Percentiles rank a stretch among this genome's conserved stretches.
These are phyloP conservation scores for Murraya paniculata DNA, from an alignment of 345 rosid genomes.

Conservation along the genomic window DNA sequence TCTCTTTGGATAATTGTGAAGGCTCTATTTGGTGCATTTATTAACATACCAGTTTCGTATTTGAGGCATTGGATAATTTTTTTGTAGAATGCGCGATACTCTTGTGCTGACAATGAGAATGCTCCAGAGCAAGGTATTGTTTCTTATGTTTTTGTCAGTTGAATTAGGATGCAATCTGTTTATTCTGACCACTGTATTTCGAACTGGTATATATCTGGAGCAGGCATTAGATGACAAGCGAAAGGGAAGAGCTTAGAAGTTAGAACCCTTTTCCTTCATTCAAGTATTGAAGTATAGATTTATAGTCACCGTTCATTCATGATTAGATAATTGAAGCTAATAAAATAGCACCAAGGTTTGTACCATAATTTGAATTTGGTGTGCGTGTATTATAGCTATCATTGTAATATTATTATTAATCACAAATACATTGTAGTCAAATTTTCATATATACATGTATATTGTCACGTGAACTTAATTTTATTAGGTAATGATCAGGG, in stretches of 20 bases:
- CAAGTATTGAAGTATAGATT: neutral
- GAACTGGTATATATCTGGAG: conserved; percentile 1
- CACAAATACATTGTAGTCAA: neutral
- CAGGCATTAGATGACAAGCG: conserved; percentile 81
- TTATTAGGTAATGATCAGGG: no score
- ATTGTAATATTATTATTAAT: neutral
- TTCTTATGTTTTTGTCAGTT: neutral
- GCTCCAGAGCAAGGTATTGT: neutral
- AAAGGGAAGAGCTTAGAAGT: conserved; percentile 58
- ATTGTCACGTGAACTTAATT: no score
- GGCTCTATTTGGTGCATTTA: neutral
- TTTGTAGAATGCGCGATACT: neutral
- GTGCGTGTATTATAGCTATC: neutral
- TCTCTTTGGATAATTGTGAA: neutral
- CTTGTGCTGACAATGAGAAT: neutral
- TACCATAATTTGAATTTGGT: neutral
- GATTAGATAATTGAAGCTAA: neutral
- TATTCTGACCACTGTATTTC: neutral
- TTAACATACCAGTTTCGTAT: neutral
- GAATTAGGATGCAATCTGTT: neutral
- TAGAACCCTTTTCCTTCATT: conserved; percentile 8
- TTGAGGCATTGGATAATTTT: neutral
- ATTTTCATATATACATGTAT: no score
- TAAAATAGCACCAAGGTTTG: neutral
- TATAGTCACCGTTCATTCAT: neutral